Evolutionary conservation across 345 rosid species (phyloP), one percentile per base, ranked within the genome.

Genomic region (Rhizophora mangle): DNA sequence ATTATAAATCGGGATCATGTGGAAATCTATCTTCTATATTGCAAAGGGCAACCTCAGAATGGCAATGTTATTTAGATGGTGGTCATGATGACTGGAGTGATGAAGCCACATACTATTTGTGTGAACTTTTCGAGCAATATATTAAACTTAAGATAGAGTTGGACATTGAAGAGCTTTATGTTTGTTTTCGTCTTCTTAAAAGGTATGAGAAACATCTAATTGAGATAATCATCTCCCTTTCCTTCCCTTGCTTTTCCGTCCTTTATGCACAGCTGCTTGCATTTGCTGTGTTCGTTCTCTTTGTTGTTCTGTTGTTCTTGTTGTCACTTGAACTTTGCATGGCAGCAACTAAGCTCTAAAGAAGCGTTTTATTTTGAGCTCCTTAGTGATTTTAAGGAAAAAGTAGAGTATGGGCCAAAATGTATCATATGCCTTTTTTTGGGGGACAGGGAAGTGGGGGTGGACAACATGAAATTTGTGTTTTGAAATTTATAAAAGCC

Each of bases 91-190:
- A 69, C 77, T 74, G 80, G 82, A 79, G 7, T 71, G 70, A 84
- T 68, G 83, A 84, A 73, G 82, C 88, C 72, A 68, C 79, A 54
- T 18, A 70, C 61, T 73, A 72, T 74, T 68, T 91, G 37, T 78
- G 86, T 71, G 89, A 87, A 77, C 80, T 94, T 82, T 78, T 89
- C 73, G 84, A 79, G 77, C 83, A 83, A 78, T 94, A 91, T 74
- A 77, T 91, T 65, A 74, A 84, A 46, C 66, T 87, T 75, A 91
- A 86, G 79, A 82, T 94, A 61, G 86, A 77, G 72, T 78, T 69
- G 53, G 98, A 94, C 80, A 80, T 91, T 10, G 97, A 94, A 77
- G 98, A 91, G 82, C 81, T 88, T 54, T 88, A 88, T 81, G 62
- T 94, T 69, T 94, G 95, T 79, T 88, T 89, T 72, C 81, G 89